Conservation (phyloP, 73 alveolate genomes). For the Tetrahymena thermophila region DNA sequence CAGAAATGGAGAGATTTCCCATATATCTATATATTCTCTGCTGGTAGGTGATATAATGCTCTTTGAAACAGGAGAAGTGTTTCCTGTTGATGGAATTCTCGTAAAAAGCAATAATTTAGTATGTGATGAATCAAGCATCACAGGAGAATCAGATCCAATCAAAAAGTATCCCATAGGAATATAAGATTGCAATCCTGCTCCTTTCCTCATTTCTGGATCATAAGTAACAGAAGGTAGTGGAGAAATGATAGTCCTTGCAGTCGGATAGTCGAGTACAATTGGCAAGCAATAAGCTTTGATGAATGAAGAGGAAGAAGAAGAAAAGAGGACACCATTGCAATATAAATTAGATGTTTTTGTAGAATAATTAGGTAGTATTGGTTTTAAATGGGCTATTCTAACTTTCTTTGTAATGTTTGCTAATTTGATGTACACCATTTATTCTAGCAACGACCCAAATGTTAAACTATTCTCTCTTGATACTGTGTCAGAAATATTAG, state of each 20-base stretch:
- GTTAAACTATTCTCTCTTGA: conserved; percentile 48
- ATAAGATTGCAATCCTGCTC: conserved; percentile 53
- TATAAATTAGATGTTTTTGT: conserved; percentile 82
- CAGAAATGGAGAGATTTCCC: conserved; percentile 64
- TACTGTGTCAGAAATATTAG: conserved; percentile 60
- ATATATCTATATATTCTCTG: conserved; percentile 62
- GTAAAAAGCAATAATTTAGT: conserved; percentile 67
- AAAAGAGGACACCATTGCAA: conserved; percentile 83
- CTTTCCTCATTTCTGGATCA: conserved; percentile 84
- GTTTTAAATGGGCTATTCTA: conserved; percentile 67
- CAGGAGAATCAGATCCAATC: conserved; percentile 90
- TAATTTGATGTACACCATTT: conserved; percentile 47
- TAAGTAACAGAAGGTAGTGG: conserved; percentile 84
- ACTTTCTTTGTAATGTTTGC: conserved; percentile 73
- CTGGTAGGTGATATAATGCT: conserved; percentile 88
- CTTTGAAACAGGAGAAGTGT: conserved; percentile 79
- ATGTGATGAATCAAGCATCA: conserved; percentile 83
- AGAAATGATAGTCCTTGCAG: conserved; percentile 81
- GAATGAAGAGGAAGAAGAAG: conserved; percentile 59
- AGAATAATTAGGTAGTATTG: conserved; percentile 80
- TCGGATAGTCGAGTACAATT: conserved; percentile 75
- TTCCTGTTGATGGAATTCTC: conserved; percentile 92
- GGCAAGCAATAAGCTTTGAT: conserved; percentile 68
- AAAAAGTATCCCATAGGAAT: conserved; percentile 60
- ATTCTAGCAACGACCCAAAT: conserved; percentile 37